Conservation (phyloP, 352 stramenopile genomes). For the Phytopythium cucurbitacearum region DNA sequence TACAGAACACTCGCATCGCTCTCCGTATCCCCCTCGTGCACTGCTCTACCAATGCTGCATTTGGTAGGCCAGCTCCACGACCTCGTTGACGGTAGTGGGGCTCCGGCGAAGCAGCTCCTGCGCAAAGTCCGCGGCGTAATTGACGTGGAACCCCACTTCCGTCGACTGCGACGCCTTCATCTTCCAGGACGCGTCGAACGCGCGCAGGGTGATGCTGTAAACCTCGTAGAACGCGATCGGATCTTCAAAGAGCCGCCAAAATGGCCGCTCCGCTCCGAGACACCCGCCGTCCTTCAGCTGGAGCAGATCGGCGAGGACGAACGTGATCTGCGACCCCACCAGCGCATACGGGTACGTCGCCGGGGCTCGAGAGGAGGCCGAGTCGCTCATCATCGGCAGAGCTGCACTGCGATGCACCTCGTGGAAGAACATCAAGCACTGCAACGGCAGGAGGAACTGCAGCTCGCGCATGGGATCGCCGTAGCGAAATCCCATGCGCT, state of each 20-base stretch:
- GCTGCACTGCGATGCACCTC: slow-evolving; percentile 62
- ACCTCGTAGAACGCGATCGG: slow-evolving; percentile 80
- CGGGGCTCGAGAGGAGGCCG: slow-evolving; percentile 22
- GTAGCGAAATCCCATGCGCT: slow-evolving; percentile 55
- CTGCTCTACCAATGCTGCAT: slow-evolving; percentile 64
- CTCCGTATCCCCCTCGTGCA: neutral
- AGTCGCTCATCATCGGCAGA: slow-evolving; percentile 63
- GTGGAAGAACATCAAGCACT: slow-evolving; percentile 83
- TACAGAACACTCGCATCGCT: too few relatives aligned
- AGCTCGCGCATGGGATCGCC: slow-evolving; percentile 68
- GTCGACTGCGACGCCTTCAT: slow-evolving; percentile 26
- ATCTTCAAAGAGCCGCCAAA: slow-evolving; percentile 85
- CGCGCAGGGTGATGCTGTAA: slow-evolving; percentile 68
- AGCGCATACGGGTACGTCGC: slow-evolving; percentile 64
- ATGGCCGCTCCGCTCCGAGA: slow-evolving; percentile 67
- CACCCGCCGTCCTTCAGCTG: slow-evolving; percentile 73
- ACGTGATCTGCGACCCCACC: slow-evolving; percentile 45
- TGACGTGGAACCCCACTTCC: slow-evolving; percentile 63
- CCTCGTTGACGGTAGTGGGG: slow-evolving; percentile 47
- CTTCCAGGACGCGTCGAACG: slow-evolving; percentile 71
- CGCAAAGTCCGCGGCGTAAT: slow-evolving; percentile 62
- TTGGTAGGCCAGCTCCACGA: slow-evolving; percentile 68
- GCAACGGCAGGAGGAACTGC: slow-evolving; percentile 63
- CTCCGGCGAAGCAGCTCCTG: slow-evolving; percentile 68
- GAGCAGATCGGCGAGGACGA: slow-evolving; percentile 61